phyloP scores from a whole-genome alignment of 2,329 filamentous ascomycete genomes.

The Colletotrichum liriopes region DNA sequence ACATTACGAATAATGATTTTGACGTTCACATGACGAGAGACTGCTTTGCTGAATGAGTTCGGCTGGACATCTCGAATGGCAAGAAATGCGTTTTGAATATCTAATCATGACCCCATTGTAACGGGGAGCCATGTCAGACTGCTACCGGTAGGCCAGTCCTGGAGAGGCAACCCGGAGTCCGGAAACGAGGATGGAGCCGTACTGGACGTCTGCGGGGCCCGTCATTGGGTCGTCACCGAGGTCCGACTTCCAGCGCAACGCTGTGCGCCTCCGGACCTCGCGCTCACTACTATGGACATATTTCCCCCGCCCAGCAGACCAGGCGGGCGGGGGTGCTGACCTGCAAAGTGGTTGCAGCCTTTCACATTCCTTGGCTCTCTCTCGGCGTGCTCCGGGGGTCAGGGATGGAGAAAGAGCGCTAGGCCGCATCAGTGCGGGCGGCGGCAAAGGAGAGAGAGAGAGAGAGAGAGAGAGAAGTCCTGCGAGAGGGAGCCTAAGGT shows the following conservation, averaged over 20 bases:
- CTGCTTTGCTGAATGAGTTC: not conserved
- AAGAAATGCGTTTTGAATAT: not conserved
- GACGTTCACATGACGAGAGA: too few relatives aligned
- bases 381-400: conserved; percentile 9
- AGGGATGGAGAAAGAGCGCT: conserved; percentile 7
- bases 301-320: not conserved
- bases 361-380: conserved; percentile 16
- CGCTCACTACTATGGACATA: not conserved
- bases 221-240: conserved; percentile 26
- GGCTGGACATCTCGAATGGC: not conserved
- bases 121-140: not conserved
- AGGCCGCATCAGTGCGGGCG: conserved; percentile 27
- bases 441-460: conserved; percentile 18
- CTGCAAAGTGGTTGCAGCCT: conserved; percentile 12
- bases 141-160: not conserved
- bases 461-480: not conserved
- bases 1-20: conserved; percentile 16
- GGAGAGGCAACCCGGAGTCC: conserved; percentile 15
- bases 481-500: not conserved
- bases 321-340: not conserved
- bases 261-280: not conserved
- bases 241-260: not conserved
- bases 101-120: not conserved
- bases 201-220: conserved; percentile 12
- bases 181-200: conserved; percentile 10